These are phyloP conservation scores for Entomortierella beljakovae DNA, from an alignment of 192 early-diverging fungal genomes.

Conservation along the genomic window DNA sequence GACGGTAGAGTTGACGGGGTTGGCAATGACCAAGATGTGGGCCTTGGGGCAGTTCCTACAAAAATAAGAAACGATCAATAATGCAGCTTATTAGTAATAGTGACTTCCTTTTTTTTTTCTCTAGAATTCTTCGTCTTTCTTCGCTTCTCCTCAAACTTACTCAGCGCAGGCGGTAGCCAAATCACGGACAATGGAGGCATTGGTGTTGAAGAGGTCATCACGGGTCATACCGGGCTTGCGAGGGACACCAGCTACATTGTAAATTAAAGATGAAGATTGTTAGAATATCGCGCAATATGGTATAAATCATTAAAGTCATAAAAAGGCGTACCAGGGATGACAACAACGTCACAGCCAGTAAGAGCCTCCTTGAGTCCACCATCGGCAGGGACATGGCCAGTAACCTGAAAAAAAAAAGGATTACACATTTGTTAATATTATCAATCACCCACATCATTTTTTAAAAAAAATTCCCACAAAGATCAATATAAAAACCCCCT, in stretches of 20 bases:
- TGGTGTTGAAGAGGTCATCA: slow-evolving; percentile 98
- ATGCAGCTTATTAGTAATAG: not conserved
- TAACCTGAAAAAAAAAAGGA: slow-evolving; percentile 40
- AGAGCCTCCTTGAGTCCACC: slow-evolving; percentile 61
- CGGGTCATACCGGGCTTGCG: slow-evolving; percentile 99
- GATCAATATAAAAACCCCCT: not conserved
- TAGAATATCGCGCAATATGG: not conserved
- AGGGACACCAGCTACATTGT: slow-evolving; percentile 86
- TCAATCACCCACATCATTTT: not conserved
- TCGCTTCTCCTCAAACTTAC: slow-evolving; percentile 55
- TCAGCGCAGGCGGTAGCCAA: slow-evolving; percentile 85
- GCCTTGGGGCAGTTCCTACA: slow-evolving; percentile 83
- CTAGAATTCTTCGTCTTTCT: not conserved
- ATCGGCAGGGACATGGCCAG: slow-evolving; percentile 59
- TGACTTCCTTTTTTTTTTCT: not conserved
- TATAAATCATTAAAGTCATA: not conserved
- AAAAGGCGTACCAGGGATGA: slow-evolving; percentile 73
- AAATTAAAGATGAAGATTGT: not conserved
- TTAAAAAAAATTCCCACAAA: not conserved
- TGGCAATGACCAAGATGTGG: slow-evolving; percentile 91
- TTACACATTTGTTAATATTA: not conserved
- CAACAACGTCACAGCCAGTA: slow-evolving; percentile 70
- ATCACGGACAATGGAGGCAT: slow-evolving; percentile 92
- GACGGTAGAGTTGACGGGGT: slow-evolving; percentile 99
- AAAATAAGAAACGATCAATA: not conserved